Evolutionary conservation across 1,284 basidiomycete species (phyloP).

Genomic region (Sporisorium exsertum): DNA sequence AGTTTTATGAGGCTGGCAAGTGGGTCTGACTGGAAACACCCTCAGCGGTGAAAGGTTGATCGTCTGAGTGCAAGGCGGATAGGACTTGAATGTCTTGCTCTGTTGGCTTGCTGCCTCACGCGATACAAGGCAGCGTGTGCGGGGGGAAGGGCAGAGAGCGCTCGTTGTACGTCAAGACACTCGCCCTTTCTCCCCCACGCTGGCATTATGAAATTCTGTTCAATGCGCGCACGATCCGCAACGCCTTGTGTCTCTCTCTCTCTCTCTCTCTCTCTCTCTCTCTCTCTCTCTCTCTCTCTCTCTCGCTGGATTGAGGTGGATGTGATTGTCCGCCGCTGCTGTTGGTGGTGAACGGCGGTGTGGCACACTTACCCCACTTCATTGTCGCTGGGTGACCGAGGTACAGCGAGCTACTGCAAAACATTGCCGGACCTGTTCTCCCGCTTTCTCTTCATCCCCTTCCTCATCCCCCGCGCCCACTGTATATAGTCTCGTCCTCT

Average conservation of each 20-base stretch:
- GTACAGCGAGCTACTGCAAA: neutral
- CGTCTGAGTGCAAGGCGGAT: too few species aligned
- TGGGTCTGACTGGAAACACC: too few species aligned
- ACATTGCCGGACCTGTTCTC: neutral
- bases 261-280: too few species aligned
- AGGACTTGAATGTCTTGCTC: too few species aligned
- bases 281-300: too few species aligned
- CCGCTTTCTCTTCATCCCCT: neutral
- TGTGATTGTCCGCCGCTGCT: neutral
- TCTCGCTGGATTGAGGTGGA: too few species aligned
- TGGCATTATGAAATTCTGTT: neutral
- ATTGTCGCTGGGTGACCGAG: neutral
- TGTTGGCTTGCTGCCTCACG: too few species aligned
- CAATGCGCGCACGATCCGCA: neutral
- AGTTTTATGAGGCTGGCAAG: too few species aligned
- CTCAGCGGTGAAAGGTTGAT: too few species aligned
- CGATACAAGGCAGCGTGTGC: too few species aligned
- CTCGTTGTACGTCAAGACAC: too few species aligned
- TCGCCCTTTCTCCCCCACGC: neutral
- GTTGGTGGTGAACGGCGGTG: neutral
- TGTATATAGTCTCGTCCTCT: neutral
- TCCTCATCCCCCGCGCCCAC: neutral
- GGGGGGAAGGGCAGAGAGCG: too few species aligned
- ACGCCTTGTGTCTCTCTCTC: neutral
- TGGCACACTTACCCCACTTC: constrained; percentile 2